Evolutionary conservation across 2,329 filamentous ascomycete genomes (phyloP).

Genomic region (Teratosphaeria epicoccoides): DNA sequence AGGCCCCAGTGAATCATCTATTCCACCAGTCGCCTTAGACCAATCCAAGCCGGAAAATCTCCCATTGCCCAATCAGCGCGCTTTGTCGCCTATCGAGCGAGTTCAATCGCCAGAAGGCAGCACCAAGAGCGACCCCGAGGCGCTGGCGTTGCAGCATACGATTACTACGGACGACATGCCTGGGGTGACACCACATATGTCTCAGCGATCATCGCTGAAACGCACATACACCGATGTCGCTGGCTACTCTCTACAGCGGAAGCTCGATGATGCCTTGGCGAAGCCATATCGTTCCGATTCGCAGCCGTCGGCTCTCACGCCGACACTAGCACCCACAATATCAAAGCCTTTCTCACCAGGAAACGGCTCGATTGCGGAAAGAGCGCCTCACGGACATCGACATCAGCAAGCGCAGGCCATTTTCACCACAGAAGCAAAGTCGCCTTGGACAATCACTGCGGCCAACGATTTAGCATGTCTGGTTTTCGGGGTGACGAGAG

Average conservation of each 20-base stretch:
- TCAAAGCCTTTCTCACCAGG: slow-evolving; percentile 21
- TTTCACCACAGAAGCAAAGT: slow-evolving; percentile 84
- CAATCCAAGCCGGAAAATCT: not conserved
- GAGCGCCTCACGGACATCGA: slow-evolving; percentile 65
- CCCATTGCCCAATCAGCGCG: not conserved
- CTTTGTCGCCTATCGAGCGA: not conserved
- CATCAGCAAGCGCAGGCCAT: slow-evolving; percentile 94
- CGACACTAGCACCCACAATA: not conserved
- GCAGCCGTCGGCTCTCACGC: slow-evolving; percentile 14
- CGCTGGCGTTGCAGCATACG: slow-evolving; percentile 37
- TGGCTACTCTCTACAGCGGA: slow-evolving; percentile 64
- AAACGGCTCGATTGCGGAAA: slow-evolving; percentile 25
- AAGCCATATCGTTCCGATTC: slow-evolving; percentile 59
- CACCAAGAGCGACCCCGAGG: slow-evolving; percentile 30
- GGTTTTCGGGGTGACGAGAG: slow-evolving; percentile 97
- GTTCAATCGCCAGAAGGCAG: not conserved
- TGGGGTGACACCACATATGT: slow-evolving; percentile 20
- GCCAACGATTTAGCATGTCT: slow-evolving; percentile 94
- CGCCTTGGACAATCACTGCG: slow-evolving; percentile 91
- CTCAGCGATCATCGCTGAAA: slow-evolving; percentile 45
- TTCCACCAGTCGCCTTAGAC: slow-evolving; percentile 1
- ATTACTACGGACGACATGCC: slow-evolving; percentile 7
- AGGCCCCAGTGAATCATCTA: not conserved
- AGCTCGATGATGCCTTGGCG: slow-evolving; percentile 72
- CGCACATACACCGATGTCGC: slow-evolving; percentile 79